These are phyloP conservation scores for Remersonia thermophila DNA, from an alignment of 2,329 filamentous ascomycete species.

Conservation along the genomic window DNA sequence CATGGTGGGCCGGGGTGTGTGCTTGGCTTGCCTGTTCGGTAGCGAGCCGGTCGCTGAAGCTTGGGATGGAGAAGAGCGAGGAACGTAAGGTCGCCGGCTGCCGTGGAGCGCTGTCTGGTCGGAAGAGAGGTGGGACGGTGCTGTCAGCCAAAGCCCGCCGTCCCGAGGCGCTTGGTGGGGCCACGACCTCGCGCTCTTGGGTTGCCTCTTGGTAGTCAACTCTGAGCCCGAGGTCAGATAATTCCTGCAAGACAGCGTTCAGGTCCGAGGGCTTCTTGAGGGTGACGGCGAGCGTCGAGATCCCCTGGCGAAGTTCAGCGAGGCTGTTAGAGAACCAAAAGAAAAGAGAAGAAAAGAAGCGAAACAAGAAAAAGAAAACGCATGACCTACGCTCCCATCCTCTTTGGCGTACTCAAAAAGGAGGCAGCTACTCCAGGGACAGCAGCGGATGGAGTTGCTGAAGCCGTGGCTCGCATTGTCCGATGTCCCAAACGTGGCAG, in stretches of 20 bases:
- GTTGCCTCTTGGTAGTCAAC: constrained; percentile 1
- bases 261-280: constrained; percentile 9
- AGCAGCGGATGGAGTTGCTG: constrained; percentile 6
- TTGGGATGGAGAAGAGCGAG: too few relatives aligned
- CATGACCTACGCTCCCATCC: constrained; percentile 1
- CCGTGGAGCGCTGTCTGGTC: too few relatives aligned
- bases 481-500: constrained; percentile 5
- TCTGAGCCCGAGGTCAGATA: constrained; percentile 6
- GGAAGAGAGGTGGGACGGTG: too few relatives aligned
- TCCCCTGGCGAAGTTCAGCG: neutral
- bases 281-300: constrained; percentile 5
- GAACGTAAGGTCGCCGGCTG: too few relatives aligned
- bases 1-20: too few relatives aligned
- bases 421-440: constrained; percentile 5
- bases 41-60: too few relatives aligned
- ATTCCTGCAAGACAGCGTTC: constrained; percentile 7
- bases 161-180: neutral
- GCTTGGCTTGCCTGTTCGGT: too few relatives aligned
- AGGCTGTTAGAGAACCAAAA: too few relatives aligned
- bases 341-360: neutral
- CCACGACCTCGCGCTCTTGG: neutral
- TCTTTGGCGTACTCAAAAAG: constrained; percentile 10
- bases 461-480: neutral
- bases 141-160: neutral
- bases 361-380: neutral